A percentile compares a stretch with the other conserved stretches of the same genome.
phyloP scores from a whole-genome alignment of 345 rosid genomes.

The Cardiospermum halicacabum region DNA sequence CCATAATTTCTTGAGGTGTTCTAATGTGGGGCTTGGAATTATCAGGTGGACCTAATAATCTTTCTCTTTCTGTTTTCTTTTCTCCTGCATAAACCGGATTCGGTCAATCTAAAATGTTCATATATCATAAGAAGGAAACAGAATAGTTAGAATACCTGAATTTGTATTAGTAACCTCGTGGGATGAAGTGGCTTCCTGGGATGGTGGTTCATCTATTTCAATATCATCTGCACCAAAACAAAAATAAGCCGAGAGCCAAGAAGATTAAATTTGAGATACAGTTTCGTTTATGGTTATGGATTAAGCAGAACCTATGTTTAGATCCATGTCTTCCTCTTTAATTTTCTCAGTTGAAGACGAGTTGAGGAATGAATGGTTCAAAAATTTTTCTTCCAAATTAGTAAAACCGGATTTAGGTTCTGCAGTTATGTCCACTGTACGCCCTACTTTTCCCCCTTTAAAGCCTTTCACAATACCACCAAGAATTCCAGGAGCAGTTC shows the following conservation, averaged over 20 bases:
- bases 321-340: slow-evolving; percentile 27
- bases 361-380: slow-evolving; percentile 24
- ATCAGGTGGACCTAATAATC: slow-evolving; percentile 35
- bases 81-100: slow-evolving; percentile 17
- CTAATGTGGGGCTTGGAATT: slow-evolving; percentile 37
- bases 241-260: slow-evolving; percentile 7
- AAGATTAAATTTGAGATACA: neutral
- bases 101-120: neutral
- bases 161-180: slow-evolving; percentile 24
- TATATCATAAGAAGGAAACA: slow-evolving; percentile 4
- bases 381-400: slow-evolving; percentile 37
- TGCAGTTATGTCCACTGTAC: slow-evolving; percentile 11
- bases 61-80: slow-evolving; percentile 39
- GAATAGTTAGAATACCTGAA: slow-evolving; percentile 20
- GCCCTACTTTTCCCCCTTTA: slow-evolving; percentile 30
- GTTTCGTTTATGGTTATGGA: slow-evolving; percentile 4
- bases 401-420: slow-evolving; percentile 23
- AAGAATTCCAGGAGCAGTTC: slow-evolving; percentile 32
- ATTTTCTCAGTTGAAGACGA: slow-evolving; percentile 17
- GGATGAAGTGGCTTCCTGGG: slow-evolving; percentile 21
- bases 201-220: slow-evolving; percentile 41
- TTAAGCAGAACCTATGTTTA: slow-evolving; percentile 35
- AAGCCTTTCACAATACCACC: slow-evolving; percentile 41
- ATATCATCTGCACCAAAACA: slow-evolving; percentile 42
- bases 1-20: slow-evolving; percentile 48